Evolutionary conservation across 768 basidiomycete genomes (phyloP).

Genomic region (Lepiota brunneoincarnata): DNA sequence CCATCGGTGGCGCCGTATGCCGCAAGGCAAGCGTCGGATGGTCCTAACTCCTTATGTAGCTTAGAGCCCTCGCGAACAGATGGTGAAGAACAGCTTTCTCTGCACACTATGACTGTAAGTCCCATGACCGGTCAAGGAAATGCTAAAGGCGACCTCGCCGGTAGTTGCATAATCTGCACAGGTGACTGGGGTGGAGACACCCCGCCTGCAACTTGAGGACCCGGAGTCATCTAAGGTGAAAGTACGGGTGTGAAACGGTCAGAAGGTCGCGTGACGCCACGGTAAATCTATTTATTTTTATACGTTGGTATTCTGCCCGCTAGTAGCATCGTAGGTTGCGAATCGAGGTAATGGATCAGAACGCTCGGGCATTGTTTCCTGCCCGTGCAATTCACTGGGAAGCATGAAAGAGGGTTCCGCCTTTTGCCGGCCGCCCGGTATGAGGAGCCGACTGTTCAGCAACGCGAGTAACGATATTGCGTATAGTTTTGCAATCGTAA

Average conservation of each 20-base stretch:
- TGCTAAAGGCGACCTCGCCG: too few species aligned
- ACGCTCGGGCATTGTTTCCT: not conserved
- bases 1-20: not conserved
- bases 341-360: not conserved
- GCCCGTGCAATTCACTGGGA: not conserved
- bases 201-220: not conserved
- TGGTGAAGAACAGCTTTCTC: too few species aligned
- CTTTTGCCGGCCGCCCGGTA: constrained; percentile 3
- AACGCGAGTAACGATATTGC: constrained; percentile 8
- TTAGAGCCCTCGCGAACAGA: too few species aligned
- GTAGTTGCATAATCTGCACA: too few species aligned
- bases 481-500: constrained; percentile 12
- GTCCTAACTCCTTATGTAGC: too few species aligned
- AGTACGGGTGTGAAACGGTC: not conserved
- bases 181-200: too few species aligned
- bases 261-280: constrained; percentile 6
- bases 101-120: too few species aligned
- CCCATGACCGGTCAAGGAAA: too few species aligned
- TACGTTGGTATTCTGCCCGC: not conserved
- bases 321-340: not conserved
- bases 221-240: not conserved
- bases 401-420: not conserved
- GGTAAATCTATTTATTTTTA: not conserved
- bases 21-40: too few species aligned
- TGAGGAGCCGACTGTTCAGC: constrained; percentile 9